These are phyloP conservation scores for Alternaria panax DNA, from an alignment of 2,329 filamentous ascomycete genomes.

Conservation along the genomic window DNA sequence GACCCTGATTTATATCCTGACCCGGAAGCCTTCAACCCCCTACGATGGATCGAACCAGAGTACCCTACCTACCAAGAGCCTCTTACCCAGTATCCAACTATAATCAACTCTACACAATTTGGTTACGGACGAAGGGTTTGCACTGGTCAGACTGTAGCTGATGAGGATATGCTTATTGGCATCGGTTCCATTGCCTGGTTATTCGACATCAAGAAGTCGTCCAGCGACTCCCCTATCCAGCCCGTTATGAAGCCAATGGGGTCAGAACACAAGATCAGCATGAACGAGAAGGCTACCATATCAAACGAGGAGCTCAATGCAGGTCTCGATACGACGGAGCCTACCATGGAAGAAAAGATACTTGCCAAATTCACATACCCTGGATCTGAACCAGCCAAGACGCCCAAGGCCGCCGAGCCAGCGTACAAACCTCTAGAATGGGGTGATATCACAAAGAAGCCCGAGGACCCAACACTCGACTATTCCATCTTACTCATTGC, in stretches of 20 bases:
- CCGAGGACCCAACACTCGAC: constrained; percentile 54
- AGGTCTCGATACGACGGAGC: constrained; percentile 27
- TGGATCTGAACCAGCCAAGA: constrained; percentile 22
- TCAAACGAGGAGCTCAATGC: constrained; percentile 49
- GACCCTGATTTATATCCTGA: constrained; percentile 63
- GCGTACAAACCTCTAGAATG: constrained; percentile 35
- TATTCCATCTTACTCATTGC: constrained; percentile 56
- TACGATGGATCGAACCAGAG: constrained; percentile 66
- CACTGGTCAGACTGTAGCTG: constrained; percentile 53
- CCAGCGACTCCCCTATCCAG: constrained; percentile 21
- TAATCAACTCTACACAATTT: constrained; percentile 63
- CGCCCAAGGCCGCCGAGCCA: constrained; percentile 9
- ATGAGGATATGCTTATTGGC: constrained; percentile 53
- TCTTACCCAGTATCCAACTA: constrained; percentile 59
- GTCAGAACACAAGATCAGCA: constrained; percentile 23
- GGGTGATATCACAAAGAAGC: constrained; percentile 31
- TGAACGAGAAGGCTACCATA: constrained; percentile 47
- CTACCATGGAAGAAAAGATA: constrained; percentile 34
- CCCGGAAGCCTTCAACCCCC: constrained; percentile 71
- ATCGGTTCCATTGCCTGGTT: constrained; percentile 57
- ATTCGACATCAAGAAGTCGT: constrained; percentile 49
- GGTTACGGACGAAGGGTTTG: constrained; percentile 62
- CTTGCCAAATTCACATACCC: constrained; percentile 40
- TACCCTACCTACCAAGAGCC: constrained; percentile 63
- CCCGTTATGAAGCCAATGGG: constrained; percentile 20